A percentile compares a stretch with the other conserved stretches of the same genome.
These are phyloP conservation scores for Hibiscus tridactylites DNA, from an alignment of 345 rosid species.

Conservation along the genomic window DNA sequence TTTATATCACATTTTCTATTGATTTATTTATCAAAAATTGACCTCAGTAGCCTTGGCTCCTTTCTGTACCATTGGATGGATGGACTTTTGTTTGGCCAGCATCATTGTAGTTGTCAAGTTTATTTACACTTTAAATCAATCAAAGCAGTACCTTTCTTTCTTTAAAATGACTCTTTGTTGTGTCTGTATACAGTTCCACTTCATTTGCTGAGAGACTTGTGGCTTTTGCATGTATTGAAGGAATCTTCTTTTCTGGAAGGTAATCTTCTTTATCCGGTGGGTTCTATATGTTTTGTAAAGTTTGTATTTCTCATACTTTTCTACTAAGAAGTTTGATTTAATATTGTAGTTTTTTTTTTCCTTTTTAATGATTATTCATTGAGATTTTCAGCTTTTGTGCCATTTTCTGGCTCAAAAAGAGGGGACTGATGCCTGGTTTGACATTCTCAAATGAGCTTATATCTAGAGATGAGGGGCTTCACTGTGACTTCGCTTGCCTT, in stretches of 20 bases:
- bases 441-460: conserved; percentile 91
- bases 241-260: conserved; percentile 95
- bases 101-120: not conserved
- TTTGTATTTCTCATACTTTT: not conserved
- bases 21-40: too few relatives aligned
- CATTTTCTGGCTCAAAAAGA: conserved; percentile 93
- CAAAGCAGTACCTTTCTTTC: conserved; percentile 4
- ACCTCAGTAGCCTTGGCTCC: too few relatives aligned
- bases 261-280: conserved; percentile 16
- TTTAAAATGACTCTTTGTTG: conserved; percentile 1
- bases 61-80: not conserved
- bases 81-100: conserved; percentile 3
- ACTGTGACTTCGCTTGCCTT: conserved; percentile 94
- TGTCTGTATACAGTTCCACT: conserved; percentile 44
- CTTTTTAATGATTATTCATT: conserved; percentile 7
- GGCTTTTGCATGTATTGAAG: conserved; percentile 89
- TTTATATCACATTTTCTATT: not conserved
- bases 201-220: conserved; percentile 73
- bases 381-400: conserved; percentile 70
- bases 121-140: not conserved
- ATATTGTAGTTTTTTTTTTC: not conserved
- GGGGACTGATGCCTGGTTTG: conserved; percentile 94
- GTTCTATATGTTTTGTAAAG: conserved; percentile 4
- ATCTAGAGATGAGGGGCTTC: conserved; percentile 90
- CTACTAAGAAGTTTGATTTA: not conserved